Base-by-base conservation (phyloP, 148 eudicot species). In the Silene latifolia region DNA sequence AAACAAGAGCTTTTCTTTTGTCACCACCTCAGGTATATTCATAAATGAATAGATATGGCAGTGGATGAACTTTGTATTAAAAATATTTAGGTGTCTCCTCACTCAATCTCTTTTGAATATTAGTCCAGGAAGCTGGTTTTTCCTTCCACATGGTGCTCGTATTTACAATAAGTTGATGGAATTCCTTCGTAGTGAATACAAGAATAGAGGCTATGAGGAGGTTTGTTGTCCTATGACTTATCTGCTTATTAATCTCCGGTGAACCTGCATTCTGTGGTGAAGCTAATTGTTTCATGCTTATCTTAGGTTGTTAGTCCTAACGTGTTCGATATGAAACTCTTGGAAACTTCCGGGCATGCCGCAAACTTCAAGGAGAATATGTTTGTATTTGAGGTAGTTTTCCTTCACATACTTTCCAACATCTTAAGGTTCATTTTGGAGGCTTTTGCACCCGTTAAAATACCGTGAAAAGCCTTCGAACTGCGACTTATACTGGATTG, bases 261-360 rank as follows among this genome's bases (percentile, higher is more conserved):
- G 21, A 76, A 20, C 63, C 0, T 62, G 53, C 67, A 3, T 7
- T 48, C 14, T 11, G 35, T 19, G 15, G 51, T 27, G 47, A 67
- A 69, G 61, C 75, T 81, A 20, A 69, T 70, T 71, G 59, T 69
- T 44, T 11, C 19, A 21, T 74, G 51, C 66, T 51, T 63, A 46
- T 75, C 20, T 63, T 80, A 95, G 98, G 98, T 95, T 75, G 80
- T 90, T 74, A 85, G 87, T 70, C 98, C 98, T 48, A 95, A 95
- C 82, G 88, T 95, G 73, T 95, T 84, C 79, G 92, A 95, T 74
- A 95, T 95, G 99, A 89, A 92, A 78, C 92, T 95, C 24, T 95
- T 98, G 99, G 97, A 92, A 77, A 89, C 93, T 42, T 95, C 99
- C 66, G 99, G 99, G 48, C 99, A 95, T 81, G 97, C 99, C 64